These are phyloP conservation scores for Salix exigua DNA, from an alignment of 345 rosid genomes.

Conservation along the genomic window DNA sequence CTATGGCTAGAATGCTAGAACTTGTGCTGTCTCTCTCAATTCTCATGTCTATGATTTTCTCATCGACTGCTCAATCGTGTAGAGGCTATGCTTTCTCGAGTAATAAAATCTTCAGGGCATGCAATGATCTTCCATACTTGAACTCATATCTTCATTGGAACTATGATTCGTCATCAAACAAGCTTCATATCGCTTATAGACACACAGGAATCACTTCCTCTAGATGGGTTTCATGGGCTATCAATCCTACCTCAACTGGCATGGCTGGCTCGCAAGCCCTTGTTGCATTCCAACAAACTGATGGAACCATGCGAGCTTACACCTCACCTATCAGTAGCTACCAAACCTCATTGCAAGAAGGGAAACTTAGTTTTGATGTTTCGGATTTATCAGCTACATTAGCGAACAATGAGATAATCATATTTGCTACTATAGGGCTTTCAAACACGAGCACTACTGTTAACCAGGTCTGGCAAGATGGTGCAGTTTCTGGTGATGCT, in stretches of 20 bases:
- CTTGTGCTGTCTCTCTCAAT: not conserved
- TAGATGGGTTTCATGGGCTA: constrained; percentile 87
- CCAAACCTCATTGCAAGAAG: constrained; percentile 46
- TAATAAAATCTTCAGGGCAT: constrained; percentile 56
- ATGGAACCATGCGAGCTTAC: constrained; percentile 63
- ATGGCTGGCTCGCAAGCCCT: constrained; percentile 86
- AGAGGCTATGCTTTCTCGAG: constrained; percentile 51
- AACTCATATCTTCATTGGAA: constrained; percentile 70
- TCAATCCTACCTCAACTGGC: constrained; percentile 60
- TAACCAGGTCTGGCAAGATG: constrained; percentile 88
- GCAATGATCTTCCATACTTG: constrained; percentile 70
- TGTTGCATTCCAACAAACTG: constrained; percentile 55
- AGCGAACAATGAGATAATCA: constrained; percentile 53
- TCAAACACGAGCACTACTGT: constrained; percentile 30
- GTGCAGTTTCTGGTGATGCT: constrained; percentile 44
- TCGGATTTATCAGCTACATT: constrained; percentile 52
- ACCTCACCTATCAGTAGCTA: constrained; percentile 55
- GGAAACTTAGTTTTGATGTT: constrained; percentile 61
- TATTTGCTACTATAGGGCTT: constrained; percentile 58
- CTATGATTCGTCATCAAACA: constrained; percentile 47
- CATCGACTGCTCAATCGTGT: constrained; percentile 56
- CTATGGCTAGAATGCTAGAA: not conserved
- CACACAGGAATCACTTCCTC: constrained; percentile 45
- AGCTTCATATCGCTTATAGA: constrained; percentile 69
- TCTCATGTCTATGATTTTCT: constrained; percentile 9